Evolutionary conservation across 2,329 filamentous ascomycete genomes (phyloP), one percentile per base, ranked within the genome.

Genomic region (Penicillium sp.): DNA sequence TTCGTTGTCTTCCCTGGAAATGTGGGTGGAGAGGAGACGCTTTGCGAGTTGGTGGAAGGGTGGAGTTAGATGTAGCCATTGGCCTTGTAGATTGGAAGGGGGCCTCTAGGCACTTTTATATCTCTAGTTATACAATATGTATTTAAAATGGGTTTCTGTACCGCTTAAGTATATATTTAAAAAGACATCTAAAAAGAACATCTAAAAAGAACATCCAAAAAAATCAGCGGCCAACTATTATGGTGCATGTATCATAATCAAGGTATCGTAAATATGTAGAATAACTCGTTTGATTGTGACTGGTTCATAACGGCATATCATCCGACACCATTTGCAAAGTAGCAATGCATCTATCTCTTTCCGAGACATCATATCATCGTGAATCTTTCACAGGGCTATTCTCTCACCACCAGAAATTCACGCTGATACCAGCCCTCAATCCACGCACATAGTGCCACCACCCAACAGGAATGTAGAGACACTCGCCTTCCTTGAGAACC

Each of bases 381-480:
- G n/a, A 17, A 6, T 27, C 13, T 29, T 21, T 21, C 40, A 23
- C 21, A 33, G 12, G 29, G 15, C 21, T 29, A 29, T 15, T 38
- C 12, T 21, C 31, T 74, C 69, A 84, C 62, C 91, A 99, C 94
- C 94, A 99, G 71, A 97, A 97, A 71, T 92, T 97, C 13, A 97
- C 92, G 65, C 93, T 97, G 69, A 96, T 93, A 70, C 93, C 96
- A 21, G 90, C 85, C 56, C 86, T 91, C 68, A 97, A 72, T 50
- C 91, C 91, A 59, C 90, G 82, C 4, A 97, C 90, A 74, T 97
- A 97, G 79, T 99, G 94, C 94, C 94, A 99, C 93, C 94, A 99
- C 0, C 93, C 94, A 6, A 91, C 82, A 0, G 94, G 94, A 53
- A 99, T 90, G 71, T 96, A 94, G 53, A 99, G 72, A 62, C 87